These are phyloP conservation scores for Phytophthora idaei DNA, from an alignment of 352 stramenopile genomes.

Conservation along the genomic window DNA sequence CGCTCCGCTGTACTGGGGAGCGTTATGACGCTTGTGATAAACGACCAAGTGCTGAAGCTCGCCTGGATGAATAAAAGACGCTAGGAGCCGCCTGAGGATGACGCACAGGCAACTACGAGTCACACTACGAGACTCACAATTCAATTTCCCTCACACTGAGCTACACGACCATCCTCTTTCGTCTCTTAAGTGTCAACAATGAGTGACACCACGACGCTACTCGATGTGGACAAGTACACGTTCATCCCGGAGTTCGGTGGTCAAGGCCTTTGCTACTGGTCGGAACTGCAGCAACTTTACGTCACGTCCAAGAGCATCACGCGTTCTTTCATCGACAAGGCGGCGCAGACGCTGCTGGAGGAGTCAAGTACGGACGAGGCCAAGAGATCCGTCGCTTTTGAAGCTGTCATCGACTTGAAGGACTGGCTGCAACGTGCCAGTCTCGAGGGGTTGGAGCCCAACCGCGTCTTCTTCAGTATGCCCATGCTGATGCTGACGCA, in stretches of 20 bases:
- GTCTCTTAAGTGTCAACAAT: too few species aligned
- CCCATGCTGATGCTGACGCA: slow-evolving; percentile 79
- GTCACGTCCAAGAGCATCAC: slow-evolving; percentile 36
- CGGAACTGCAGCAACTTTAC: slow-evolving; percentile 63
- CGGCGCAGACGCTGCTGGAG: slow-evolving; percentile 49
- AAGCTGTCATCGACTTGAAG: slow-evolving; percentile 52
- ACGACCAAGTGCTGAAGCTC: too few species aligned
- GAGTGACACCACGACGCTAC: too few species aligned
- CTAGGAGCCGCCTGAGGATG: too few species aligned
- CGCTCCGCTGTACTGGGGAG: too few species aligned
- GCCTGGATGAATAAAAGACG: too few species aligned
- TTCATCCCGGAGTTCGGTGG: slow-evolving; percentile 74
- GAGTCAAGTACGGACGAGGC: slow-evolving; percentile 54
- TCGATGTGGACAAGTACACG: slow-evolving; percentile 27
- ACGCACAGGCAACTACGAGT: too few species aligned
- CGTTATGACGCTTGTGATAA: too few species aligned
- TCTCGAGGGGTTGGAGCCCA: slow-evolving; percentile 10
- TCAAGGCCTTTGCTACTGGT: slow-evolving; percentile 72
- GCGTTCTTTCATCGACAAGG: slow-evolving; percentile 51
- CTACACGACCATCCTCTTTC: too few species aligned
- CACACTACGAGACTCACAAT: too few species aligned
- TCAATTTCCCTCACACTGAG: too few species aligned
- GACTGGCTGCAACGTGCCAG: slow-evolving; percentile 52
- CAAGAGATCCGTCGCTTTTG: slow-evolving; percentile 51
- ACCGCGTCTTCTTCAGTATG: slow-evolving; percentile 78